phyloP scores from a whole-genome alignment of 1,139 yeast species.

The Candida sp. region DNA sequence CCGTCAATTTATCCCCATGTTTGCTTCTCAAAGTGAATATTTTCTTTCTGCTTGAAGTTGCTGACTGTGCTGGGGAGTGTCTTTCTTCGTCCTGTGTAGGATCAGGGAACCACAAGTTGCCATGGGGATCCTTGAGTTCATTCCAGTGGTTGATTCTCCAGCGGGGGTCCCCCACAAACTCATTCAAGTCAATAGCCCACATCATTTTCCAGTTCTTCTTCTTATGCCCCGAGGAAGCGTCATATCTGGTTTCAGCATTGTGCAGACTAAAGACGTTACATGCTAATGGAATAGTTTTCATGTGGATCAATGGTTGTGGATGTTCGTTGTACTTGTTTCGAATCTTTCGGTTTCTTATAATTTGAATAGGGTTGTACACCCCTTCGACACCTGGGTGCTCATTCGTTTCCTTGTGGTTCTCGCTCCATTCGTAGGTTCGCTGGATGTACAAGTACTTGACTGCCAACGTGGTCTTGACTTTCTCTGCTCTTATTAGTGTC shows the following conservation, averaged over 20 bases:
- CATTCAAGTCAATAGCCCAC: constrained; percentile 77
- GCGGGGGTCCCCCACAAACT: constrained; percentile 59
- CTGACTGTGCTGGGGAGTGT: neutral
- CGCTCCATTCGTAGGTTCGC: constrained; percentile 31
- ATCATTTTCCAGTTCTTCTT: constrained; percentile 38
- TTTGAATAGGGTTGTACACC: constrained; percentile 80
- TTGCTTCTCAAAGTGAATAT: neutral
- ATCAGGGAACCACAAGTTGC: constrained; percentile 62
- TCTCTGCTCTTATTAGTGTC: constrained; percentile 54
- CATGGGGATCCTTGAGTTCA: constrained; percentile 57
- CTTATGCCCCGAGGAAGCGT: neutral
- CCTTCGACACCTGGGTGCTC: constrained; percentile 60
- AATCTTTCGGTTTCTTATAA: constrained; percentile 70
- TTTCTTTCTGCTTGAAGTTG: neutral
- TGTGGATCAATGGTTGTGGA: constrained; percentile 31
- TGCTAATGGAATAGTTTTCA: constrained; percentile 51
- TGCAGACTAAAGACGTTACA: constrained; percentile 57
- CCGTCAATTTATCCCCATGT: constrained; percentile 4
- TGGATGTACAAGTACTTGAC: constrained; percentile 54
- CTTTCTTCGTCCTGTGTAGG: constrained; percentile 4
- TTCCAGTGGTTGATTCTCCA: constrained; percentile 76
- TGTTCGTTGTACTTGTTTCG: constrained; percentile 49
- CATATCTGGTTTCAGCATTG: constrained; percentile 23
- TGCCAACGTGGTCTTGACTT: constrained; percentile 54
- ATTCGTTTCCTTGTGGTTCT: constrained; percentile 14